Evolutionary conservation across 2,329 filamentous ascomycete species (phyloP), one percentile per base, ranked within the genome.

Genomic region (Exophiala lecanii-corni): DNA sequence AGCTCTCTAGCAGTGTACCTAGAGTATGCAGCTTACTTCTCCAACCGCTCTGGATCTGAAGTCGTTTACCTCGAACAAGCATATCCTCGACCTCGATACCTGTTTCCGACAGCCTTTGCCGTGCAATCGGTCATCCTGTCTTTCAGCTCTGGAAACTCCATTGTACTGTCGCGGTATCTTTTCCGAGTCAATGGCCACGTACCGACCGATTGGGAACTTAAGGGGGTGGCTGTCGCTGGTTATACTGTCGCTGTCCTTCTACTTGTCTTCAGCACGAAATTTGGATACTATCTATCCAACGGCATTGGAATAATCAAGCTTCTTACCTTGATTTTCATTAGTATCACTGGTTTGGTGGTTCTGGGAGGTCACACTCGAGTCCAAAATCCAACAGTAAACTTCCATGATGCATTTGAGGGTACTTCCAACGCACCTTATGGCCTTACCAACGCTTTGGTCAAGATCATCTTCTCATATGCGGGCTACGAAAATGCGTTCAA

Each of bases 31-130:
- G 70, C 76, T 1, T 84, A 79, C 49, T 85, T 84, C 45, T 80
- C 81, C 1, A 83, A 75, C 55, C 74, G 81, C 5, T 82, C 76
- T 2, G 81, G 81, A 0, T 73, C 74, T 0, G 79, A 85, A 54
- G 80, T 82, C 0, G 81, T 82, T 0, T 85, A 83, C 51, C 69
- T 85, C 0, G 81, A 85, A 52, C 81, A 85, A 55, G 76, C 79
- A 0, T 86, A 75, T 49, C 80, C 80, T 1, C 70, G 78, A 1
- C 82, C 81, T 0, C 74, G 70, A 41, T 81, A 78, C 56, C 71
- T 85, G 47, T 77, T 85, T 36, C 79, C 81, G 0, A 76, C 77
- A 0, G 69, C 78, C 0, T 85, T 81, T 56, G 81, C 81, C 0
- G 73, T 82, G 2, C 77, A 81, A 56, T 72, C 74, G 0, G 77